Evolutionary conservation across 805 yeast species (phyloP).

Genomic region (Lipomyces lipofer): DNA sequence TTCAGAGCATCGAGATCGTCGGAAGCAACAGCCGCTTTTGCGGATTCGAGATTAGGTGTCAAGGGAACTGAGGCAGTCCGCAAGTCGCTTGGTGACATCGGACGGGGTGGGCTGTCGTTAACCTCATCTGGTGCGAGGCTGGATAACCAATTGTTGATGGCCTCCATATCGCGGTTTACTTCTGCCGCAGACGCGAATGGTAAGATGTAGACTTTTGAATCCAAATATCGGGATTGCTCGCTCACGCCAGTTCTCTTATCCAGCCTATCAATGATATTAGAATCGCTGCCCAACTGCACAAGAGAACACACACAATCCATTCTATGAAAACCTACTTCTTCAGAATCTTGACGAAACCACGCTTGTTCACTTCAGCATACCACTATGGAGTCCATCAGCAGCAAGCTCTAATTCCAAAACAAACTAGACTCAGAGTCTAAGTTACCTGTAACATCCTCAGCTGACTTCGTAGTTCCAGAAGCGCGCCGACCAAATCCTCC

Average conservation of each 20-base stretch:
- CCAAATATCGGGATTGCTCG: slow-evolving; percentile 57
- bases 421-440: slow-evolving; percentile 2
- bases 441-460: slow-evolving; percentile 71
- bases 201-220: slow-evolving; percentile 68
- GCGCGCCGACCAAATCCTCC: slow-evolving; percentile 63
- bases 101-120: background rate
- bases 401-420: background rate
- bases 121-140: slow-evolving; percentile 48
- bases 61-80: background rate
- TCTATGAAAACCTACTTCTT: no score
- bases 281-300: background rate
- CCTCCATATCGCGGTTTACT: slow-evolving; percentile 53
- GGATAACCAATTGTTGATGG: slow-evolving; percentile 54
- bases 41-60: slow-evolving; percentile 8
- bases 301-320: no score
- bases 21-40: slow-evolving; percentile 10
- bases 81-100: background rate
- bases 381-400: slow-evolving; percentile 44
- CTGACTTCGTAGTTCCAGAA: slow-evolving; percentile 72
- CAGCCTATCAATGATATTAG: no score
- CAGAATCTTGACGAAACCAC: slow-evolving; percentile 84
- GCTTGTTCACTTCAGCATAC: slow-evolving; percentile 89
- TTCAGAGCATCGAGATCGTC: slow-evolving; percentile 27
- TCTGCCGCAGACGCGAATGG: slow-evolving; percentile 76
- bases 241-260: slow-evolving; percentile 77